Evolutionary conservation across 495 filamentous ascomycete genomes (phyloP), one percentile per base, ranked within the genome.

Genomic region (Daldinia concentrica): DNA sequence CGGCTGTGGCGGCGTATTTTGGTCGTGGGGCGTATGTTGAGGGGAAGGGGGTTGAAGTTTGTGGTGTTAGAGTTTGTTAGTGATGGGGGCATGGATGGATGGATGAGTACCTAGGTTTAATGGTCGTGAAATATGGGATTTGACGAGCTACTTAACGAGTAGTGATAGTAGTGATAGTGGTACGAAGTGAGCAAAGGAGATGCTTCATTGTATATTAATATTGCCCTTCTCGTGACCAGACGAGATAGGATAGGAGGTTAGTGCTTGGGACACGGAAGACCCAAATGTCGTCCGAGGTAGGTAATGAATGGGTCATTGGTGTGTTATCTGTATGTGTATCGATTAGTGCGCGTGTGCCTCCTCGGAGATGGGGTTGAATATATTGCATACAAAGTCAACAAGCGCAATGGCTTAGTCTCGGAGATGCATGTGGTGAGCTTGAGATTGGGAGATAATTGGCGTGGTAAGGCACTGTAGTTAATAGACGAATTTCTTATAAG

Each of bases 11-110:
- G 63, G 77, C 89, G 56, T 97, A 93, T 81, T 97, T 93, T 82
- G 89, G 85, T 11, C 81, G 91, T 27, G 80, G 83, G 41, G 92
- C 91, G 3, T 81, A 86, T 64, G 90, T 96, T 3, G 86, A 92
- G 76, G 89, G 87, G 34, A 89, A 89, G 68, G 88, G 89, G 17
- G 84, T 97, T 6, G 88, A 93, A 76, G 90, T 93, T 56, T 97
- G 94, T 75, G 94, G 94, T 7, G 82, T 97, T 61, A 84, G 89
- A 69, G 89, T 97, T 24, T 90, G 92, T 74, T 95, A 55, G 34
- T 36, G 34, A 14, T 14, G 11, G 34, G 14, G 14, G 34, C 11
- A 36, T 36, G 34, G 34, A 14, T 36, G 34, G 12, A 36, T 14
- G 11, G 11, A 3, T 36, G 11, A 0, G 11, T 14, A n/a, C n/a